Conservation (phyloP, 1,284 basidiomycete species). For the Cystobasidiaceae sp. region DNA sequence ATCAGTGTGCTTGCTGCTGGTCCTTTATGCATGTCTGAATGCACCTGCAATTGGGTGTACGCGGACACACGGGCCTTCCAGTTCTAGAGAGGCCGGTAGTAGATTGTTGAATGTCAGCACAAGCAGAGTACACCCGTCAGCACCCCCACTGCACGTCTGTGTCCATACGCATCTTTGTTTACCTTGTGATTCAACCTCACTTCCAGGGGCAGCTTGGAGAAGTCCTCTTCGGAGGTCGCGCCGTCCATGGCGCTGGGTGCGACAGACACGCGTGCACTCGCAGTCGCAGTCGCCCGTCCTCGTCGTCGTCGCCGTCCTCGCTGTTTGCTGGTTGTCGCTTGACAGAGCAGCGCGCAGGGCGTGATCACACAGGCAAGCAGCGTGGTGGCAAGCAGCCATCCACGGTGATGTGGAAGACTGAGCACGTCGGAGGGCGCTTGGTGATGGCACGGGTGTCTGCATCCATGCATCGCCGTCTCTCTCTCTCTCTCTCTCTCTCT, state of each 20-base stretch:
- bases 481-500: no score
- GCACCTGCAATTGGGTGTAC: conserved; percentile 67
- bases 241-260: conserved; percentile 63
- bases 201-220: conserved; percentile 69
- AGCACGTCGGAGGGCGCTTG: no score
- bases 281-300: no score
- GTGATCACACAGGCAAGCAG: not conserved
- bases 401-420: no score
- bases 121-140: not conserved
- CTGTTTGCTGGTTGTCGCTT: no score
- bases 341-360: not conserved
- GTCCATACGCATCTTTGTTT: no score
- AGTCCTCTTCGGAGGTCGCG: conserved; percentile 88
- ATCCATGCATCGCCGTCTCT: no score
- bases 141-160: not conserved
- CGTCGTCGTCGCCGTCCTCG: no score
- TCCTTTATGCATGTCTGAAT: not conserved
- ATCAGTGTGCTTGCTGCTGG: conserved; percentile 50
- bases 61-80: conserved; percentile 96
- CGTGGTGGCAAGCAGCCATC: not conserved
- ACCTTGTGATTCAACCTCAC: conserved; percentile 82
- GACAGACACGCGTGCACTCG: not conserved
- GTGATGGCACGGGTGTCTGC: no score
- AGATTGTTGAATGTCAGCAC: not conserved
- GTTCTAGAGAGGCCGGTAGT: conserved; percentile 52